phyloP scores from a whole-genome alignment of 768 basidiomycete species.

The Psilocybe cyanescens region DNA sequence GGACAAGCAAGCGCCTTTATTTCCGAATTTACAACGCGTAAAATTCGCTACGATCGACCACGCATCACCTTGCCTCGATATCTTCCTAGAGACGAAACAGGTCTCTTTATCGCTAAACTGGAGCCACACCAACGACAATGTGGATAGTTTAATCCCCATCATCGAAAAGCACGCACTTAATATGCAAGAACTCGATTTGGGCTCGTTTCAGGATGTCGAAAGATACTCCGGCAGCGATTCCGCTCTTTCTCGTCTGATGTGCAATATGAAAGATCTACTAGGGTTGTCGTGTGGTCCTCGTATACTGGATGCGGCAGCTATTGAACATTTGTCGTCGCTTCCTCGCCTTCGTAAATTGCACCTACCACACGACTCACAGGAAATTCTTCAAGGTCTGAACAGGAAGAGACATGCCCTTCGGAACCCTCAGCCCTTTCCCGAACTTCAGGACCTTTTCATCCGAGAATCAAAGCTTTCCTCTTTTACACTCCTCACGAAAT shows the following conservation, averaged over 20 bases:
- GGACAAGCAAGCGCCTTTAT: conserved; percentile 1
- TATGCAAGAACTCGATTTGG: conserved; percentile 19
- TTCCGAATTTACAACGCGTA: conserved; percentile 9
- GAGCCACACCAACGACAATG: neutral
- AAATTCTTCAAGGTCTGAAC: conserved; percentile 1
- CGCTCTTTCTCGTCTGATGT: conserved; percentile 12
- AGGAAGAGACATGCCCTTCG: neutral
- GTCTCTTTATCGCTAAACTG: conserved; percentile 15
- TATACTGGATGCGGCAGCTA: conserved; percentile 1
- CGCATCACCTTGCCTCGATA: conserved; percentile 8
- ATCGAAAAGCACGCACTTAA: conserved; percentile 13
- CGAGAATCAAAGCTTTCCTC: neutral
- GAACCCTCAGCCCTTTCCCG: conserved; percentile 2
- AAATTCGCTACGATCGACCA: conserved; percentile 8
- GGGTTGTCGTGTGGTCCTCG: conserved; percentile 12
- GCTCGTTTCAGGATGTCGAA: neutral
- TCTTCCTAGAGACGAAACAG: conserved; percentile 11
- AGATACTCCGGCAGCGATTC: neutral
- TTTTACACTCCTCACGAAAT: neutral
- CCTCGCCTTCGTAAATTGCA: conserved; percentile 10
- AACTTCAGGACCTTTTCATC: conserved; percentile 11
- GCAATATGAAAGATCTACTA: conserved; percentile 12
- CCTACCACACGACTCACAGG: conserved; percentile 8
- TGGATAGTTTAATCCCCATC: neutral
- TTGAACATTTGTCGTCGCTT: conserved; percentile 7